Conservation (phyloP, 2,329 filamentous ascomycete species). For the Fusarium coicis region DNA sequence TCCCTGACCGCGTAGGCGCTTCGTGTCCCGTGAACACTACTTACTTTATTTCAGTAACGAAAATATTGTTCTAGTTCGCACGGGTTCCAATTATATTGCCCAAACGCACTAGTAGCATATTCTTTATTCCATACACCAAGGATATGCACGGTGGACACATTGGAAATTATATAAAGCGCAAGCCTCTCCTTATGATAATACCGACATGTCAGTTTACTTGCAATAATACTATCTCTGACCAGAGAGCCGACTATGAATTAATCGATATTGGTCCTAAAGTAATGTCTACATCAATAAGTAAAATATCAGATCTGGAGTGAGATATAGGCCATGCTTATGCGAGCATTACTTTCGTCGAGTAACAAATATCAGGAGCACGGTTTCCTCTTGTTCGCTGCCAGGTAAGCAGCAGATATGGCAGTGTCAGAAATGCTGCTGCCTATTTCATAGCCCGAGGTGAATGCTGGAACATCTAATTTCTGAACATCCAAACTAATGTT, state of each 20-base stretch:
- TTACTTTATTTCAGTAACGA: background rate
- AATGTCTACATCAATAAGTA: fast-evolving
- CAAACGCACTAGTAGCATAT: no score
- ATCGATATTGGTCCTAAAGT: fast-evolving
- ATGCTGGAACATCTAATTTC: background rate
- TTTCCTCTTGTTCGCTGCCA: no score
- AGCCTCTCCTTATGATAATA: no score
- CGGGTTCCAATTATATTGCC: fast-evolving
- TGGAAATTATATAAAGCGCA: background rate
- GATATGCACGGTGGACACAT: fast-evolving
- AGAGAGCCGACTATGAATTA: fast-evolving
- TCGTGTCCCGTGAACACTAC: background rate
- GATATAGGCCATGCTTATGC: fast-evolving
- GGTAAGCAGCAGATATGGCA: background rate
- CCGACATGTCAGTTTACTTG: no score
- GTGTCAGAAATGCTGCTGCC: background rate
- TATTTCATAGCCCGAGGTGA: background rate
- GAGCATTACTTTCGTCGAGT: background rate
- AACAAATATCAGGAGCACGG: fast-evolving
- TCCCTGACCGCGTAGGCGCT: no score
- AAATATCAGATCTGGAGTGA: fast-evolving
- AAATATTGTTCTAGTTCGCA: background rate
- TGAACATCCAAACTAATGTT: background rate
- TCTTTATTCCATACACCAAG: fast-evolving
- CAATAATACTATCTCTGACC: no score